phyloP scores from a whole-genome alignment of 352 stramenopile genomes.

The Phytophthora meadii region DNA sequence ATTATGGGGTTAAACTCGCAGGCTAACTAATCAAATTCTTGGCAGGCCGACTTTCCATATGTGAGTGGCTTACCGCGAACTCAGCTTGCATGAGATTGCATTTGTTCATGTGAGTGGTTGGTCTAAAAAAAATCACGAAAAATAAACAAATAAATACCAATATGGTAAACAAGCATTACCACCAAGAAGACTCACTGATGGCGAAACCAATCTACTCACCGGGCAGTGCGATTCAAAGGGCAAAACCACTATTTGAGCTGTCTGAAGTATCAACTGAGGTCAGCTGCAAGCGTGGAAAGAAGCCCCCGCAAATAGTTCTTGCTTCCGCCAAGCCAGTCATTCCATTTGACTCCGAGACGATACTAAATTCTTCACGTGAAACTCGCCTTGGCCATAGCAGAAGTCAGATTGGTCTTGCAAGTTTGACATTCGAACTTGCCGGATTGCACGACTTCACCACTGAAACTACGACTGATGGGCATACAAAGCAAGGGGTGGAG shows the following conservation, averaged over 20 bases:
- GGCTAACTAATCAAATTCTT: background rate
- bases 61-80: slow-evolving; percentile 16
- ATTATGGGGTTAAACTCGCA: background rate
- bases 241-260: slow-evolving; percentile 50
- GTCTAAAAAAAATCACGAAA: background rate
- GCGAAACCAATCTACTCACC: slow-evolving; percentile 23
- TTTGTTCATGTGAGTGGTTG: slow-evolving; percentile 1
- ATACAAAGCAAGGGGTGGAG: slow-evolving; percentile 2
- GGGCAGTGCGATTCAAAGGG: slow-evolving; percentile 35
- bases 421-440: slow-evolving; percentile 28
- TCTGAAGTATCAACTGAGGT: slow-evolving; percentile 19
- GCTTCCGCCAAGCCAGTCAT: slow-evolving; percentile 1
- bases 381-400: background rate
- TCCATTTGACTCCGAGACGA: slow-evolving; percentile 28
- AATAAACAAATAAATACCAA: no score
- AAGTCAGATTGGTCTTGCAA: slow-evolving; percentile 2
- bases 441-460: slow-evolving; percentile 15
- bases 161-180: background rate
- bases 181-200: slow-evolving; percentile 19
- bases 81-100: background rate
- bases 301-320: background rate
- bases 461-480: slow-evolving; percentile 1
- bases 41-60: slow-evolving; percentile 45
- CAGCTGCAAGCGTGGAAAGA: slow-evolving; percentile 7
- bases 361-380: slow-evolving; percentile 13